Percentiles rank a stretch among this genome's conserved stretches.
Conservation (phyloP, 2,329 filamentous ascomycete species). For the Leptographium lundbergii region DNA sequence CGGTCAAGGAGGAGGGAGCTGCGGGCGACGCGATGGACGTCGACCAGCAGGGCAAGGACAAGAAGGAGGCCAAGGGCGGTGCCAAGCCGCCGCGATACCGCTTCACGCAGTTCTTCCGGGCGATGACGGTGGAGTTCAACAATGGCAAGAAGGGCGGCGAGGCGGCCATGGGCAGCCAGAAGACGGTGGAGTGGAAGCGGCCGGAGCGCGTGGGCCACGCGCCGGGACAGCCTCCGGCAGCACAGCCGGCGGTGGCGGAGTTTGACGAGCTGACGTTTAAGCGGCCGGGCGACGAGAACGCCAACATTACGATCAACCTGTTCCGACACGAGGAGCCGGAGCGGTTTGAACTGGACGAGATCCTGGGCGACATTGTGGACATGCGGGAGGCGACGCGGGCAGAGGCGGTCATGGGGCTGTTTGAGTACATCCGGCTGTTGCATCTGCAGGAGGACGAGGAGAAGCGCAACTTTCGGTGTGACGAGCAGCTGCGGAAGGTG, state of each 20-base stretch:
- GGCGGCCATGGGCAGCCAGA: neutral
- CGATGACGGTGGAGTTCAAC: conserved; percentile 64
- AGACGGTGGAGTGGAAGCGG: conserved; percentile 76
- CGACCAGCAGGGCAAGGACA: conserved; percentile 27
- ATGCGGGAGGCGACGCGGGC: conserved; percentile 76
- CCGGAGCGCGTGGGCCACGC: conserved; percentile 44
- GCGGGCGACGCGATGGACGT: conserved; percentile 45
- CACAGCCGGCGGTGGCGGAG: conserved; percentile 53
- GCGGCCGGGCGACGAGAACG: conserved; percentile 81
- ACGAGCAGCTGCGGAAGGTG: conserved; percentile 68
- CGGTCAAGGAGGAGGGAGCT: conserved; percentile 16
- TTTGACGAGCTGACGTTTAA: conserved; percentile 91
- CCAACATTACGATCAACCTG: conserved; percentile 82
- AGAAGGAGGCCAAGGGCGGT: conserved; percentile 12
- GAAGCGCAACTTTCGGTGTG: conserved; percentile 82
- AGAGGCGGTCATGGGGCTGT: conserved; percentile 80
- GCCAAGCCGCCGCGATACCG: conserved; percentile 26
- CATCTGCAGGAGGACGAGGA: conserved; percentile 89
- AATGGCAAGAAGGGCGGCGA: conserved; percentile 33
- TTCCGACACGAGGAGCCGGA: conserved; percentile 76
- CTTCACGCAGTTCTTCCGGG: conserved; percentile 71
- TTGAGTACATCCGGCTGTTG: conserved; percentile 85
- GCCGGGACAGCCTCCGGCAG: conserved; percentile 14
- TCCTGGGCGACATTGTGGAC: conserved; percentile 74
- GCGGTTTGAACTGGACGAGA: conserved; percentile 65